Evolutionary conservation across 495 filamentous ascomycete genomes (phyloP).

Genomic region (Parathielavia hyrcaniae): DNA sequence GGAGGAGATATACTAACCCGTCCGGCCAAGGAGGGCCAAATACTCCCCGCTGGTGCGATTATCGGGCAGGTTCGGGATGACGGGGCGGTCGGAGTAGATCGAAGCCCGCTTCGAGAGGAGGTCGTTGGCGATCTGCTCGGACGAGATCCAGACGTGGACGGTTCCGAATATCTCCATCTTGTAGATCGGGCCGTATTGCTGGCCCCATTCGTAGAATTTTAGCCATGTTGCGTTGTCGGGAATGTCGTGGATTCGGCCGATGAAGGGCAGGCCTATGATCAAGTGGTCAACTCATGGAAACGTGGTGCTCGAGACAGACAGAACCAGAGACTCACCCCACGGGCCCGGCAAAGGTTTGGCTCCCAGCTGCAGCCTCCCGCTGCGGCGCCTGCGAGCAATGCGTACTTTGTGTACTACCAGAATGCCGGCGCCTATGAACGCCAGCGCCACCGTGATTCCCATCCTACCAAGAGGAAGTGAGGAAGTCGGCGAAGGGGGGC

Average conservation of each 20-base stretch:
- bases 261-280: constrained; percentile 41
- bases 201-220: constrained; percentile 58
- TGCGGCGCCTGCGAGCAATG: not conserved
- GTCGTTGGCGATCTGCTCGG: constrained; percentile 51
- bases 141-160: constrained; percentile 55
- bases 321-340: not conserved
- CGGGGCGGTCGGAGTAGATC: constrained; percentile 59
- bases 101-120: constrained; percentile 51
- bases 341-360: constrained; percentile 21
- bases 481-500: too few species aligned
- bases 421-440: not conserved
- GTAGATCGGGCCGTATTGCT: constrained; percentile 58
- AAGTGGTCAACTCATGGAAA: not conserved
- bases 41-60: constrained; percentile 53
- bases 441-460: not conserved
- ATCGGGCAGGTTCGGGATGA: constrained; percentile 47
- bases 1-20: constrained; percentile 35
- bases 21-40: constrained; percentile 48
- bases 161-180: constrained; percentile 51
- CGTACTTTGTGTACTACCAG: constrained; percentile 4
- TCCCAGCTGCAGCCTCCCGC: constrained; percentile 12
- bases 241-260: constrained; percentile 55
- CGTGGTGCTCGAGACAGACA: not conserved
- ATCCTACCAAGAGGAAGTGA: too few species aligned
- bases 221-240: constrained; percentile 47